Evolutionary conservation across 208 protist species (phyloP).

Genomic region (Tritrichomonas musculus): DNA sequence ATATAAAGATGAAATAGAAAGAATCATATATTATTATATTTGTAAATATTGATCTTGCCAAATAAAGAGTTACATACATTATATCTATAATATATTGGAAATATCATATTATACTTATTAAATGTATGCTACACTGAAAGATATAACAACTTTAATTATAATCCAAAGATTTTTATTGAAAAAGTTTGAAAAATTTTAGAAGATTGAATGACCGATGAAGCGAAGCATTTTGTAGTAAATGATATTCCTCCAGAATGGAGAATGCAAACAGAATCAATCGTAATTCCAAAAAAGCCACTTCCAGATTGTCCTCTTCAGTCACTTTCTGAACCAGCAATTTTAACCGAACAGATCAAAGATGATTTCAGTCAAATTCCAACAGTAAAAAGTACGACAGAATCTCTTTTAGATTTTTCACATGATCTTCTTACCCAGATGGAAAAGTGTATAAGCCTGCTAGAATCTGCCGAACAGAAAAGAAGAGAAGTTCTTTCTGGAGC

Average conservation of each 20-base stretch:
- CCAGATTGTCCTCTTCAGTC: not conserved
- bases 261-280: not conserved
- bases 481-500: not conserved
- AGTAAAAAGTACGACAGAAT: not conserved
- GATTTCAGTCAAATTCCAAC: not conserved
- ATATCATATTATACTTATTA: too few relatives aligned
- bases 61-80: too few relatives aligned
- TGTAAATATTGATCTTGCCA: too few relatives aligned
- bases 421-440: not conserved
- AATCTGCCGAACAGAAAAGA: not conserved
- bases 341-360: not conserved
- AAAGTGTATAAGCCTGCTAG: not conserved
- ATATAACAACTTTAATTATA: too few relatives aligned
- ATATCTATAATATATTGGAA: too few relatives aligned
- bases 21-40: too few relatives aligned
- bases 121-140: too few relatives aligned
- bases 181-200: too few relatives aligned
- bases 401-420: not conserved
- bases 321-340: not conserved
- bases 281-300: not conserved
- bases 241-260: not conserved
- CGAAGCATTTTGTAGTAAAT: not conserved
- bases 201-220: too few relatives aligned
- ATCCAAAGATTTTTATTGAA: too few relatives aligned
- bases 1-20: too few relatives aligned